These are phyloP conservation scores for Pyracantha coccinea DNA, from an alignment of 331 rosid species.

Conservation along the genomic window DNA sequence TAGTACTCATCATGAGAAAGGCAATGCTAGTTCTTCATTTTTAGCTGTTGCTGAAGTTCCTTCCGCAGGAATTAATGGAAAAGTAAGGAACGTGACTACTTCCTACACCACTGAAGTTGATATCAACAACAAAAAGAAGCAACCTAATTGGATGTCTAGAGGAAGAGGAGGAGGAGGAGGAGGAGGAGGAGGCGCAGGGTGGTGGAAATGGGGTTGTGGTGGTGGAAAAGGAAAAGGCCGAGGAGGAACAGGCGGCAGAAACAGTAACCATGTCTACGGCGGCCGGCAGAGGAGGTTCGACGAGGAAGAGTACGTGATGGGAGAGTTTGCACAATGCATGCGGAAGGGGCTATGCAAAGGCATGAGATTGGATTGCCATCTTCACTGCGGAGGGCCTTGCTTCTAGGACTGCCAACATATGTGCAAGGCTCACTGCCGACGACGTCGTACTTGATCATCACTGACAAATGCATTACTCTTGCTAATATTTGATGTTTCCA, in stretches of 20 bases:
- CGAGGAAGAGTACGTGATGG: constrained; percentile 39
- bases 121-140: constrained; percentile 21
- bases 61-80: constrained; percentile 10
- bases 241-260: constrained; percentile 10
- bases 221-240: constrained; percentile 18
- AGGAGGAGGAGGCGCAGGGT: constrained; percentile 82
- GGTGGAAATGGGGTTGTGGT: constrained; percentile 79
- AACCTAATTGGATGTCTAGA: not conserved
- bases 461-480: not conserved
- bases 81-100: constrained; percentile 11
- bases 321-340: constrained; percentile 78
- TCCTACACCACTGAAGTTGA: constrained; percentile 15
- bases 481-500: not conserved
- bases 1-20: constrained; percentile 20
- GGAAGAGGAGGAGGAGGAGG: constrained; percentile 12
- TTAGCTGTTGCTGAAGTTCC: constrained; percentile 7
- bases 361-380: constrained; percentile 78
- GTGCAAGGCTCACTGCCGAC: constrained; percentile 72
- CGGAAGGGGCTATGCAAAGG: constrained; percentile 55
- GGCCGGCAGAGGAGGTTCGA: constrained; percentile 25
- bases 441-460: constrained; percentile 16
- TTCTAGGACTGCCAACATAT: constrained; percentile 69
- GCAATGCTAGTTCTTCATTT: constrained; percentile 15
- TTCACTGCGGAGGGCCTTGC: constrained; percentile 89
- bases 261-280: not conserved